Base-by-base conservation (phyloP, 306 rosid species). In the Quercus berberidifolia region DNA sequence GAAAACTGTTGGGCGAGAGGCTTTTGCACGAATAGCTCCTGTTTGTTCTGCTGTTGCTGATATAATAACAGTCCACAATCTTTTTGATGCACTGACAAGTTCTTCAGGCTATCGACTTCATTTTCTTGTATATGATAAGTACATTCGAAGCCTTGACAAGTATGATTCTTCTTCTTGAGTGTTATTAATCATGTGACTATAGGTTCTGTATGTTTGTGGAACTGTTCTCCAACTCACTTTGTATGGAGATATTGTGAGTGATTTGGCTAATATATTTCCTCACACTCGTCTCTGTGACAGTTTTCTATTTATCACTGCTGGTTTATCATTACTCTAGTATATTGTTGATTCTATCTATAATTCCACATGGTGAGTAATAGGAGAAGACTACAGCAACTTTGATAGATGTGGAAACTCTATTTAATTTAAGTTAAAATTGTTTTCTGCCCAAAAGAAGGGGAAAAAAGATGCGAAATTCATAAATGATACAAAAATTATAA, bases 21-120 rank as follows among this genome's bases (percentile, higher is more conserved):
- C 99, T 79, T 95, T 95, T 85, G 90, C 94, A 17, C 89, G 99
- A 60, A 92, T 95, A 83, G 95, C 99, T 81, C 91, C 96, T 77
- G 92, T 87, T 17, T 90, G 92, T 86, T 78, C 84, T 84, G 78
- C 84, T 77, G 83, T 95, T 75, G 97, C 98, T 46, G 97, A 95
- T 83, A 74, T 92, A 67, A 90, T 92, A 73, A 92, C 95, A 28
- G 92, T 85, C 71, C 90, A 89, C 83, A 95, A 92, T 79, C 94
- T 95, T 76, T 95, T 90, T 76, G 86, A 89, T 56, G 89, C 95
- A 9, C 94, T 95, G 54, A 90, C 98, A 9, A 80, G 78, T 65
- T 76, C 94, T 81, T 83, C 97, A 5, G 85, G 88, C 15, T 83
- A 76, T 31, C 90, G 91, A 19, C 97, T 95, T 76, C 97, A 91